Base-by-base conservation (phyloP, 495 filamentous ascomycete species). In the Xylaria flabelliformis region DNA sequence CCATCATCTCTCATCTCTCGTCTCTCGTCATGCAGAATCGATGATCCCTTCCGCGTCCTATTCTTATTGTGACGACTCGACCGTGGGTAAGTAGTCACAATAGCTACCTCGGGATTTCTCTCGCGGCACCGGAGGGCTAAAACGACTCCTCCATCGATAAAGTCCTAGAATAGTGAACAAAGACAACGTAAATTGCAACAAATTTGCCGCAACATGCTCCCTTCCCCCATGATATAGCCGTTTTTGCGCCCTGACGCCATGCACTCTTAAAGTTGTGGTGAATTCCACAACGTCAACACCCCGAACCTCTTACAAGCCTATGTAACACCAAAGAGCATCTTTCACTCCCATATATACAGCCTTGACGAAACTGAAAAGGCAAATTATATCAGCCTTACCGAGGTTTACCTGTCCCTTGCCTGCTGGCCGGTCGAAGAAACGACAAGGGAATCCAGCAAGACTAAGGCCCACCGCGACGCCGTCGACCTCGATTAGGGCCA, bases 401-500 rank as follows among this genome's bases (percentile, higher is more conserved):
- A 71, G 9, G 61, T 6, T 19, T 26, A 56, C 19, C 19, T 2
- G 34, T 39, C 29, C 17, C 7, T 19, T 17, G 4, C 46, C 36
- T 36, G 41, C 12, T 32, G 12, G 26, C 26, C 17, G 24, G n/a
- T 29, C 39, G 24, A 53, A 41, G 24, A 51, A 24, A 70, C 29
- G 29, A 56, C 13, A 51, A 19, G 61, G 13, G n/a, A 66, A 50
- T n/a, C 34, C 39, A n/a, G 44, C 12, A 39, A 26, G 26, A 12
- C 73, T 58, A 79, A 34, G 72, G 75, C 0, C 75, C 82, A 41
- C 81, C 85, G 67, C 94, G 88, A 78, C 94, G 90, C 74, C 96
- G 87, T 75, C 96, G 87, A 26, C 94, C 93, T 75, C 94, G 88
- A 74, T 88, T 92, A 46, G 93, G 94, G 51, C 95, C 96, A 77